Evolutionary conservation across 768 basidiomycete genomes (phyloP).

Genomic region (Tylopilus plumbeoviolaceoides): DNA sequence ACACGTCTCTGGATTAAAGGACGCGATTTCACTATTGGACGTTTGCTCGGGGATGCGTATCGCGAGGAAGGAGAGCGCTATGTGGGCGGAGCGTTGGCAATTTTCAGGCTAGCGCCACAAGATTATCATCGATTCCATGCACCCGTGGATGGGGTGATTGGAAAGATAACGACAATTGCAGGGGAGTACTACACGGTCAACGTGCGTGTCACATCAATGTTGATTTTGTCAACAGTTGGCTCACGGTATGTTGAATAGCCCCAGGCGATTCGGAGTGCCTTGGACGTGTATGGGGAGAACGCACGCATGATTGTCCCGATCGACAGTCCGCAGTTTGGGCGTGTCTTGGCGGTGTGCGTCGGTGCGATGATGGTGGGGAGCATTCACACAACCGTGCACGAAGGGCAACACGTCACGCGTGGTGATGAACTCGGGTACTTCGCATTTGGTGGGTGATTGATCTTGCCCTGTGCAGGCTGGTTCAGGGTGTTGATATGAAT

Average conservation of each 20-base stretch:
- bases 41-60: constrained; percentile 78
- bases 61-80: constrained; percentile 66
- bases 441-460: constrained; percentile 70
- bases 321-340: constrained; percentile 83
- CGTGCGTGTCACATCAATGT: constrained; percentile 42
- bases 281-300: constrained; percentile 96
- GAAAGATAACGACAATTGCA: constrained; percentile 73
- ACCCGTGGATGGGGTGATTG: constrained; percentile 81
- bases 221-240: not conserved
- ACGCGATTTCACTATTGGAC: constrained; percentile 79
- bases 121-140: constrained; percentile 95
- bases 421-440: constrained; percentile 95
- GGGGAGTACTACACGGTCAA: constrained; percentile 98
- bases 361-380: constrained; percentile 97
- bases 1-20: constrained; percentile 97
- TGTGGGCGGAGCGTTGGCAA: constrained; percentile 76
- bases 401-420: constrained; percentile 74
- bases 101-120: constrained; percentile 90
- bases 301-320: constrained; percentile 90
- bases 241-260: constrained; percentile 44
- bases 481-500: not conserved
- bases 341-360: constrained; percentile 87
- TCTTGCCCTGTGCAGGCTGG: not conserved
- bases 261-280: constrained; percentile 84
- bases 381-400: constrained; percentile 81